phyloP scores from a whole-genome alignment of 140 eudicot species.

The Bidens hawaiensis region DNA sequence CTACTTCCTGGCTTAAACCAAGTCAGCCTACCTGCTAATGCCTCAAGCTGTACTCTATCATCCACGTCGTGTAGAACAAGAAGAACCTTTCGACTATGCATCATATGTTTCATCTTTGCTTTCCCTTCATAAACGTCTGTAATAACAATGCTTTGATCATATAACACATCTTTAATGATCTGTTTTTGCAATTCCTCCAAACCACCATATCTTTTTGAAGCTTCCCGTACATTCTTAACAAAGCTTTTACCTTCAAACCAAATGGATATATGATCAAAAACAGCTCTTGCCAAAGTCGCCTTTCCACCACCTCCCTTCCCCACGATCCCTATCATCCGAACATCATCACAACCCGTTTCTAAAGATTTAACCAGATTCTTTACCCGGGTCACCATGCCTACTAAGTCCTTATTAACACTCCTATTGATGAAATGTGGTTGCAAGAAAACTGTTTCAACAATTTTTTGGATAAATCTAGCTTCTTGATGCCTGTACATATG shows the following conservation, averaged over 20 bases:
- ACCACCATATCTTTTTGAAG: background rate
- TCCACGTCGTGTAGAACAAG: conserved; percentile 26
- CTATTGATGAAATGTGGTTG: background rate
- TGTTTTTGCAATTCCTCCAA: conserved; percentile 13
- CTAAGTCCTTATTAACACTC: background rate
- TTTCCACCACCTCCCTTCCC: conserved; percentile 30
- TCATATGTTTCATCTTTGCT: background rate
- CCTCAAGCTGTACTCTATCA: conserved; percentile 8
- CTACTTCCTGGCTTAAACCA: conserved; percentile 22
- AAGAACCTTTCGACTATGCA: conserved; percentile 11
- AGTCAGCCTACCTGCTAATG: background rate
- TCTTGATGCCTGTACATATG: conserved; percentile 24
- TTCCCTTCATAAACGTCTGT: background rate
- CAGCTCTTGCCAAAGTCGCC: conserved; percentile 22
- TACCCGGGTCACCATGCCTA: conserved; percentile 6
- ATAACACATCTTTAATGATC: background rate
- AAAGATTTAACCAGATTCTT: background rate
- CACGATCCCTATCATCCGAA: conserved; percentile 13
- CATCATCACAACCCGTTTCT: background rate
- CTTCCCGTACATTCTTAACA: conserved; percentile 12
- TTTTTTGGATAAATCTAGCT: conserved; percentile 5
- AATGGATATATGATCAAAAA: background rate
- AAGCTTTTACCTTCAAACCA: conserved; percentile 15
- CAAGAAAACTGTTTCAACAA: background rate
- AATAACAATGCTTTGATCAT: background rate